A percentile compares a stretch with the other conserved stretches of the same genome.
These are phyloP conservation scores for Anisodus tanguticus DNA, from an alignment of 257 asterid genomes.

Conservation along the genomic window DNA sequence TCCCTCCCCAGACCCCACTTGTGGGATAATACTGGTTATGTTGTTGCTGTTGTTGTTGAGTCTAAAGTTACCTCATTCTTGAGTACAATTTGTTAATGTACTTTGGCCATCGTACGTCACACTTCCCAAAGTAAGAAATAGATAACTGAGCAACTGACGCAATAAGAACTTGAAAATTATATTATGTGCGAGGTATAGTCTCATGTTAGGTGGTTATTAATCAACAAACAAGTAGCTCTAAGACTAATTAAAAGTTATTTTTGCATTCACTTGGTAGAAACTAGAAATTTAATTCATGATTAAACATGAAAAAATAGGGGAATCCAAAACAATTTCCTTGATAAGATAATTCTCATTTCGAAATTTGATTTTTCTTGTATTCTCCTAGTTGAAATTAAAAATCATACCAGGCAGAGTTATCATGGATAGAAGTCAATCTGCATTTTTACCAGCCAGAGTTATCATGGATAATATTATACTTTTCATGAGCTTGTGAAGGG, in stretches of 20 bases:
- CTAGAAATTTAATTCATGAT: conserved; percentile 4
- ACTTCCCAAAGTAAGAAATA: not conserved
- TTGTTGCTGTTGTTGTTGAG: no score
- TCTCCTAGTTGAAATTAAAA: no score
- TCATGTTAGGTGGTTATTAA: conserved; percentile 2
- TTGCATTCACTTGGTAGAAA: not conserved
- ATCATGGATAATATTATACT: no score
- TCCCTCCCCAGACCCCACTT: no score
- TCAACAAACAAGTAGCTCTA: not conserved
- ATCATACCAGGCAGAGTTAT: no score
- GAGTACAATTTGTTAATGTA: no score
- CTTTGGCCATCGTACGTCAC: no score
- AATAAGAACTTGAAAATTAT: conserved; percentile 12
- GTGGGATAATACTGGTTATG: no score
- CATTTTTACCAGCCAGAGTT: no score
- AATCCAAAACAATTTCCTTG: not conserved
- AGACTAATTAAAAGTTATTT: conserved; percentile 6
- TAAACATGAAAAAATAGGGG: not conserved
- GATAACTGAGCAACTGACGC: not conserved
- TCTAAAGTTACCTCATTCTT: no score
- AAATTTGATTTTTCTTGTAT: not conserved
- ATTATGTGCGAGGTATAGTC: conserved; percentile 9
- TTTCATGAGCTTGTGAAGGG: no score
- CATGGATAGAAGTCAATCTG: no score
- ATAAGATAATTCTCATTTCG: not conserved